Evolutionary conservation across 2,329 filamentous ascomycete genomes (phyloP), one percentile per base, ranked within the genome.

Genomic region (Amauroascus niger): DNA sequence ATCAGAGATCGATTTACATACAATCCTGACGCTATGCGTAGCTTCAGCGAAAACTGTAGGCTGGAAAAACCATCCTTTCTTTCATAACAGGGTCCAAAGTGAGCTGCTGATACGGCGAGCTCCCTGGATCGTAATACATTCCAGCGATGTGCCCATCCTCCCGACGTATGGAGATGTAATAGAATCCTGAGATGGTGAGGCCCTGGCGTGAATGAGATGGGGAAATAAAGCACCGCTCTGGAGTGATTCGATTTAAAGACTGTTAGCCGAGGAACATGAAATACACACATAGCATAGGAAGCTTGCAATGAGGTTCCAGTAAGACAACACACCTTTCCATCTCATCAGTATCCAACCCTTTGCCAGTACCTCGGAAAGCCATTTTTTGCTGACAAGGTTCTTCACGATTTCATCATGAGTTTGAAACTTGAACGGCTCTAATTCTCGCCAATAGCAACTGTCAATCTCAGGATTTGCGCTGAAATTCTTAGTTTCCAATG

Each of bases 171-270:
- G 73, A 73, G 40, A 76, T 71, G 56, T 76, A 76, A 55, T 76
- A 76, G 60, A 76, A 76, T 1, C 74, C 74, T 32, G 71, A 74
- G 40, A 76, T 76, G 1, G 73, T 76, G 20, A 76, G 69, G 14
- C 73, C 71, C 63, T 69, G 72, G 52, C 67, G 70, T 40, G 71
- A 67, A 55, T 74, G 69, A 46, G 70, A 72, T 1, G 72, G 72
- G 0, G 71, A 72, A 57, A 76, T 71, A 61, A 76, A 76, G 56
- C 72, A 76, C 54, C 70, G 69, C 67, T 76, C 69, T 74, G 55
- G 18, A 16, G 52, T 9, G 18, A 44, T 4, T 43, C 26, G n/a
- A 14, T n/a, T n/a, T 49, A 3, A 11, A 4, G 33, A 35, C 7
- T 47, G 46, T 49, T 18, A 49, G 33, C 16, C 24, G 18, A 16